Evolutionary conservation across 1,284 basidiomycete species (phyloP).

Genomic region (Ustilago cynodontis): DNA sequence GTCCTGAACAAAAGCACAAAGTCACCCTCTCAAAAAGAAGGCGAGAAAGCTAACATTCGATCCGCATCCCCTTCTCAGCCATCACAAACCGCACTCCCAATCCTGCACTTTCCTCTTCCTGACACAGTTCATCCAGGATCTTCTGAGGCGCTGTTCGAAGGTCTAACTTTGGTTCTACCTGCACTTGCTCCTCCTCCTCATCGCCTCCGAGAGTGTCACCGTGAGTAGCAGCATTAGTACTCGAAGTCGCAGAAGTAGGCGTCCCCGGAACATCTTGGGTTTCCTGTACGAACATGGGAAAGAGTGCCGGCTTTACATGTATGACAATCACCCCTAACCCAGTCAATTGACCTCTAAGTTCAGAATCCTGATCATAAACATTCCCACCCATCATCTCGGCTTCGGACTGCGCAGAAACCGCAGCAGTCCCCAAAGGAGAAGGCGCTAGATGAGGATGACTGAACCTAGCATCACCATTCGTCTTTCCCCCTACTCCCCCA

Average conservation of each 20-base stretch:
- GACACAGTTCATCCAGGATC: slow-evolving; percentile 56
- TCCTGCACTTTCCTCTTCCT: slow-evolving; percentile 31
- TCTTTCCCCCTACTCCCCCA: no score
- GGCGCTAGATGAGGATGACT: slow-evolving; percentile 32
- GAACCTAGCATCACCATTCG: slow-evolving; percentile 21
- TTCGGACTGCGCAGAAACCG: slow-evolving; percentile 16
- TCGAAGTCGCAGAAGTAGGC: slow-evolving; percentile 15
- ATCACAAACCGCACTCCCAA: slow-evolving; percentile 63
- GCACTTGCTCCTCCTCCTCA: no score
- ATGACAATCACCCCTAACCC: slow-evolving; percentile 60
- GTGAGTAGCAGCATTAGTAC: slow-evolving; percentile 11
- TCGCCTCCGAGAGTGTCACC: no score
- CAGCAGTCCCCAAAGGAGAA: slow-evolving; percentile 44
- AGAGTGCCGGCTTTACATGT: slow-evolving; percentile 64
- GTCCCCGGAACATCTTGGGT: slow-evolving; percentile 7
- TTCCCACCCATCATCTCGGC: slow-evolving; percentile 2
- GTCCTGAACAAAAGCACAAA: no score
- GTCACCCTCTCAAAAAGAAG: neutral
- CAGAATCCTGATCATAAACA: slow-evolving; percentile 55
- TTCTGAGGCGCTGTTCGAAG: slow-evolving; percentile 52
- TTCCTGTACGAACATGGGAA: slow-evolving; percentile 49
- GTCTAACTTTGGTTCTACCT: slow-evolving; percentile 31
- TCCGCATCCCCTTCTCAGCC: slow-evolving; percentile 63
- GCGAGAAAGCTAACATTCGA: slow-evolving; percentile 37
- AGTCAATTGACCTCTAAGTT: slow-evolving; percentile 39